These are phyloP conservation scores for Candida rishiriensis DNA, from an alignment of 805 yeast genomes.

Conservation along the genomic window DNA sequence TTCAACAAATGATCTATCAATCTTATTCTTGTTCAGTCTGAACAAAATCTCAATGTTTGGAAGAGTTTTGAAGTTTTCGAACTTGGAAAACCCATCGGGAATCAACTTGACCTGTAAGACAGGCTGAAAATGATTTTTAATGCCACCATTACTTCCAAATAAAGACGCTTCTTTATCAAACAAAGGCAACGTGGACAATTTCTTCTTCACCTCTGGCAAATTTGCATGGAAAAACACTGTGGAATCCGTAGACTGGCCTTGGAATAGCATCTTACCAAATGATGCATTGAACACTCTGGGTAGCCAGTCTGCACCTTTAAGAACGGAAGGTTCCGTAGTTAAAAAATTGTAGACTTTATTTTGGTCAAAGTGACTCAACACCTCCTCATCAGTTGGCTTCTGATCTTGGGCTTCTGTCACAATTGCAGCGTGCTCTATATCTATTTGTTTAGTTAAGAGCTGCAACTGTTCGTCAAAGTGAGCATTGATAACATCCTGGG, in stretches of 20 bases:
- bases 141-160: slow-evolving; percentile 30
- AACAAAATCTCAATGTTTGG: slow-evolving; percentile 32
- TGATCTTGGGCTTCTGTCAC: not conserved
- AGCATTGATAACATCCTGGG: not conserved
- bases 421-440: not conserved
- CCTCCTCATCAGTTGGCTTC: not conserved
- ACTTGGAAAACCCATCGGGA: slow-evolving; percentile 28
- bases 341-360: slow-evolving; percentile 8
- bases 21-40: slow-evolving; percentile 17
- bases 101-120: slow-evolving; percentile 27
- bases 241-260: slow-evolving; percentile 6
- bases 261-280: slow-evolving; percentile 25
- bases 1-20: slow-evolving; percentile 18
- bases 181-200: slow-evolving; percentile 19
- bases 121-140: slow-evolving; percentile 24
- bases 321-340: slow-evolving; percentile 4
- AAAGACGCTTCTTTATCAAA: slow-evolving; percentile 20
- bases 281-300: slow-evolving; percentile 25
- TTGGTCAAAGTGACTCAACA: slow-evolving; percentile 2
- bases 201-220: slow-evolving; percentile 22
- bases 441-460: not conserved
- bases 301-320: slow-evolving; percentile 11
- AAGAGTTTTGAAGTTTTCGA: slow-evolving; percentile 16
- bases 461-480: not conserved
- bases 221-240: slow-evolving; percentile 23